Conservation (phyloP, 2,329 filamentous ascomycete species). For the Parascedosporium putredinis region DNA sequence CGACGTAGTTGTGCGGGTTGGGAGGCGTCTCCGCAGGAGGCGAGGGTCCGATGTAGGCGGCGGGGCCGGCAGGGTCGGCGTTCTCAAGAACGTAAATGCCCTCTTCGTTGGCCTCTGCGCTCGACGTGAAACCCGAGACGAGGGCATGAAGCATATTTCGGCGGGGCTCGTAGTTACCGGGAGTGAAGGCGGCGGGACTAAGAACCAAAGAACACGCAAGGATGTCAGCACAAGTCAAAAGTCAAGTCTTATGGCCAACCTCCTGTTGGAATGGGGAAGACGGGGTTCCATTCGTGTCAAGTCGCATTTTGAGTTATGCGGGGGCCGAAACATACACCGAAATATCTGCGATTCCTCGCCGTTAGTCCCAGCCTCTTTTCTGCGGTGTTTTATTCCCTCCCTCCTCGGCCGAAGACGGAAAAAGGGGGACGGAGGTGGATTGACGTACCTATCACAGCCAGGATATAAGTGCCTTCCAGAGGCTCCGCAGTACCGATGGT, state of each 20-base stretch:
- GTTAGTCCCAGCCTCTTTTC: too few species aligned
- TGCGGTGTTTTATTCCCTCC: too few species aligned
- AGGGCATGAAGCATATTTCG: constrained; percentile 5
- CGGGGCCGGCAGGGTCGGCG: not conserved
- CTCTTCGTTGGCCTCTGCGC: not conserved
- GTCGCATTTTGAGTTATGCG: not conserved
- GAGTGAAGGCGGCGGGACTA: constrained; percentile 1
- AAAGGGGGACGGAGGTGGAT: too few species aligned
- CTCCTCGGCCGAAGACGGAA: too few species aligned
- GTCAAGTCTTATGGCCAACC: not conserved
- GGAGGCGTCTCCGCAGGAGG: constrained; percentile 4
- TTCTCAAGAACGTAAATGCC: constrained; percentile 6
- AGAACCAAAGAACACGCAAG: not conserved
- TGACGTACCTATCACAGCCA: constrained; percentile 2
- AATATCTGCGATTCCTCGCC: not conserved
- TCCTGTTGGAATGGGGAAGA: too few species aligned
- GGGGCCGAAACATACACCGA: constrained; percentile 3
- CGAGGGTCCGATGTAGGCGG: constrained; percentile 7
- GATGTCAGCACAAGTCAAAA: too few species aligned
- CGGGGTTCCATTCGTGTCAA: too few species aligned
- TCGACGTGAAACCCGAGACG: constrained; percentile 5
- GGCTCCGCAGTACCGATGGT: constrained; percentile 5
- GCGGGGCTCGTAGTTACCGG: constrained; percentile 6
- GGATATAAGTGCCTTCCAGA: constrained; percentile 5
- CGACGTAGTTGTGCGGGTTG: constrained; percentile 6